A percentile compares a stretch with the other conserved stretches of the same genome.
phyloP scores from a whole-genome alignment of 2,329 filamentous ascomycete species.

The Aspergillus ibericus region DNA sequence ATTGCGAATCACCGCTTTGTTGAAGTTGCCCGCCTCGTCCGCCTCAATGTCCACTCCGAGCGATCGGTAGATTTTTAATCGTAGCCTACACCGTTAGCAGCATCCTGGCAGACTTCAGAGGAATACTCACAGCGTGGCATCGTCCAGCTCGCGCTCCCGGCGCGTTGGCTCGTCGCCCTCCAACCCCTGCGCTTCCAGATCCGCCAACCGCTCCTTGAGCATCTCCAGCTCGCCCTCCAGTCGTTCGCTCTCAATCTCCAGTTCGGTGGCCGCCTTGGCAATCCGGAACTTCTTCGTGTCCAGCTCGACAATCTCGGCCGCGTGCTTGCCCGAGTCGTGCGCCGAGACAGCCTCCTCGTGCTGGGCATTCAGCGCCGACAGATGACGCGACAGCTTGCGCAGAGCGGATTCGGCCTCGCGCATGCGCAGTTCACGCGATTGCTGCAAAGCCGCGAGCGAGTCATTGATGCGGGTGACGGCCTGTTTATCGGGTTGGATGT shows the following conservation, averaged over 20 bases:
- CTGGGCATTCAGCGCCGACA: constrained; percentile 72
- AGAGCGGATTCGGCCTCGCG: constrained; percentile 67
- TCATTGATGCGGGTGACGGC: constrained; percentile 81
- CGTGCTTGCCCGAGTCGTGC: constrained; percentile 78
- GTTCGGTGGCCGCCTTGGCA: constrained; percentile 84
- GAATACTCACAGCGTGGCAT: constrained; percentile 47
- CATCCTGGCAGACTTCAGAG: background rate
- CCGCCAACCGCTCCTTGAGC: constrained; percentile 71
- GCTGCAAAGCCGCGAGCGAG: constrained; percentile 77
- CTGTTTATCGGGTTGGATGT: constrained; percentile 82
- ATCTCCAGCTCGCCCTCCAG: constrained; percentile 75
- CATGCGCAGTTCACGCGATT: constrained; percentile 76
- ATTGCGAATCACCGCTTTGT: constrained; percentile 81
- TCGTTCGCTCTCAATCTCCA: constrained; percentile 95
- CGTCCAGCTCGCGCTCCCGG: constrained; percentile 53
- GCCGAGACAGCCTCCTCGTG: constrained; percentile 72
- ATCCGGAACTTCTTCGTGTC: constrained; percentile 93
- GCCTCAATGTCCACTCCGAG: constrained; percentile 89
- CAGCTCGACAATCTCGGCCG: constrained; percentile 77
- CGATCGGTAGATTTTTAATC: constrained; percentile 86
- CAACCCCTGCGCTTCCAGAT: constrained; percentile 82
- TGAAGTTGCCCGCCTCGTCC: constrained; percentile 76
- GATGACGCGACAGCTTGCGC: constrained; percentile 71
- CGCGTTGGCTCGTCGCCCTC: constrained; percentile 64
- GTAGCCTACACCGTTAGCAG: constrained; percentile 54